Evolutionary conservation across 805 yeast species (phyloP), one percentile per base, ranked within the genome.

Genomic region (Metschnikowia koreensis): DNA sequence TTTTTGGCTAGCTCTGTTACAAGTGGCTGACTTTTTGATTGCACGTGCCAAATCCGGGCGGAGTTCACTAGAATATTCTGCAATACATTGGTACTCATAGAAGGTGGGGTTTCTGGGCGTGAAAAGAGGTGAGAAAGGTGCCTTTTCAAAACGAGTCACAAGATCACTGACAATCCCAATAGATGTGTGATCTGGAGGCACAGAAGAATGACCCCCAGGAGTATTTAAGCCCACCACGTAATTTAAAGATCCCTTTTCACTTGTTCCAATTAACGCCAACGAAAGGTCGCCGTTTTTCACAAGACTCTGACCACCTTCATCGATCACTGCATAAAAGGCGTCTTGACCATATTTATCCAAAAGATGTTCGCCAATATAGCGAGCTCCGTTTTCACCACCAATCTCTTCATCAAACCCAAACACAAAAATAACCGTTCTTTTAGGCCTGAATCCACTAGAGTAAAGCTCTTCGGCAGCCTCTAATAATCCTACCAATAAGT

Each of bases 161-260:
- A 88, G 70, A 50, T 84, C 82, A 6, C 89, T 74, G 43, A 84
- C 71, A 36, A 88, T 77, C 9, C 96, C 96, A 68, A 89, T 87
- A 1, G 86, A 76, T 6, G 94, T 87, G 62, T 89, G 94, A 43
- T 81, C 84, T 2, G 92, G 93, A 9, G 96, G 93, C 13, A 78
- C 66, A 6, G 92, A 85, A 0, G 92, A 82, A 63, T 87, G 96
- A 8, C 96, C 96, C 34, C 96, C 94, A 12, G 83, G 81, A 7
- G 87, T 83, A 17, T 69, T 69, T 34, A 87, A 67, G 1, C 74
- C 72, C 9, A 51, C 59, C 12, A 47, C 40, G 17, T 55, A 36
- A 37, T 57, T 57, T 2, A 51, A 17, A 27, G 49, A 42, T 3
- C 60, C 60, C 41, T 57, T 57, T 27, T 57, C 59, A 6, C 57